Percentiles rank a stretch among this genome's conserved stretches.
These are phyloP conservation scores for Trichosporon coremiiforme DNA, from an alignment of 1,284 basidiomycete genomes.

Conservation along the genomic window DNA sequence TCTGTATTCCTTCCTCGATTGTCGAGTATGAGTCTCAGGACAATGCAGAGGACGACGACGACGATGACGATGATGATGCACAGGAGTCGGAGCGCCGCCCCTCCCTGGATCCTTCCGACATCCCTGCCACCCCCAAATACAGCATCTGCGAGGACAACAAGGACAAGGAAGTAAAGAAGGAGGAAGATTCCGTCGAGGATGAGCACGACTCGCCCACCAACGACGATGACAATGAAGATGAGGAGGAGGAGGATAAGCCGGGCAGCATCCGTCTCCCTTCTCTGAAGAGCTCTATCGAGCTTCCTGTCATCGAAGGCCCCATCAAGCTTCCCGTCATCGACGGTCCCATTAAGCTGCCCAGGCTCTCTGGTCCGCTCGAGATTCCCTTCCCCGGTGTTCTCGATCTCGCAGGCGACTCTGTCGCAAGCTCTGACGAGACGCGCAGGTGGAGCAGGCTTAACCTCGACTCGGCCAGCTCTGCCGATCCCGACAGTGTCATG, in stretches of 20 bases:
- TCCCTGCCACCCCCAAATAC: not conserved
- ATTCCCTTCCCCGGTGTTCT: not conserved
- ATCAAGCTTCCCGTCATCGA: not conserved
- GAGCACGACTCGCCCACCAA: not conserved
- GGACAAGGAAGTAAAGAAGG: not conserved
- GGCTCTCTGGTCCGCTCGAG: not conserved
- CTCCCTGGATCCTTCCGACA: not conserved
- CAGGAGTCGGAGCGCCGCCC: not conserved
- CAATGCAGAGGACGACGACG: constrained; percentile 9
- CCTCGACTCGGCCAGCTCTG: not conserved
- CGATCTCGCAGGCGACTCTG: not conserved
- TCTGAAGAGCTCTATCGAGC: not conserved
- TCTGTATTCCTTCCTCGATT: constrained; percentile 11
- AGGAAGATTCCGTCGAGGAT: not conserved
- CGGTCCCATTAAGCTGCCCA: not conserved
- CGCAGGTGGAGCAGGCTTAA: constrained; percentile 4
- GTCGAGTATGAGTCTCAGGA: constrained; percentile 16
- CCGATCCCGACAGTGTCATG: constrained; percentile 2
- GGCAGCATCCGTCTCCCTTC: not conserved
- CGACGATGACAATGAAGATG: not conserved
- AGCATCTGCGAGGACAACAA: not conserved
- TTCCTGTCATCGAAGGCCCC: not conserved
- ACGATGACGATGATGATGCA: not conserved
- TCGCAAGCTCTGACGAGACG: not conserved
- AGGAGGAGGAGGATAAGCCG: not conserved